phyloP scores from a whole-genome alignment of 2,329 filamentous ascomycete species.

The Magnaporthiopsis incrustans region DNA sequence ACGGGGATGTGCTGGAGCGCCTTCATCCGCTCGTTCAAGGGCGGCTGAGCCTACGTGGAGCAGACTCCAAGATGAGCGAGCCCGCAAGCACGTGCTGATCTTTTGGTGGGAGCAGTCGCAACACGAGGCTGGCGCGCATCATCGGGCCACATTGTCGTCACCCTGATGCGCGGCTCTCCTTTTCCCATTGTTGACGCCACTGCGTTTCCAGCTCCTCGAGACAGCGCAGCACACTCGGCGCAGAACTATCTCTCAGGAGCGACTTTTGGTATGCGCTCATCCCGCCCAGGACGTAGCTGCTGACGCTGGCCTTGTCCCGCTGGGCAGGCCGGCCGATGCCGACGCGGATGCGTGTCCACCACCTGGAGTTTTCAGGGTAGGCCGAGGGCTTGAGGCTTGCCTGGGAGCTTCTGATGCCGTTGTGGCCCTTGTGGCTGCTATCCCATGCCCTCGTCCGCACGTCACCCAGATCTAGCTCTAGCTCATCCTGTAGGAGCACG shows the following conservation, averaged over 20 bases:
- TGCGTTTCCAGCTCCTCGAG: slow-evolving; percentile 37
- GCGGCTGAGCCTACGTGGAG: not conserved
- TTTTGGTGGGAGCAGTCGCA: not conserved
- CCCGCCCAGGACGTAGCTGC: slow-evolving; percentile 67
- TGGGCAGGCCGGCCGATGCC: slow-evolving; percentile 79
- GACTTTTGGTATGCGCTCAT: slow-evolving; percentile 47
- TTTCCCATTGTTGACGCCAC: slow-evolving; percentile 18
- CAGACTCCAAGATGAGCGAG: not conserved
- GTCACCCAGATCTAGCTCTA: slow-evolving; percentile 64
- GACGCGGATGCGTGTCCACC: slow-evolving; percentile 59
- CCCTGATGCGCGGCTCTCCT: not conserved
- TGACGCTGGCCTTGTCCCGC: slow-evolving; percentile 59
- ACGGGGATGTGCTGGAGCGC: too few species aligned
- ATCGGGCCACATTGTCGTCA: not conserved
- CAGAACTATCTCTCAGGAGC: slow-evolving; percentile 42
- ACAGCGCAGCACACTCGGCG: slow-evolving; percentile 41
- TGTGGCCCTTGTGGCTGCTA: slow-evolving; percentile 61
- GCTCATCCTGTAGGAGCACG: slow-evolving; percentile 81
- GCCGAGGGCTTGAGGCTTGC: slow-evolving; percentile 31
- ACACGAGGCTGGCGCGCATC: not conserved
- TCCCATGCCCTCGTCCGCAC: slow-evolving; percentile 57
- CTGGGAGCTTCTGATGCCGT: slow-evolving; percentile 63
- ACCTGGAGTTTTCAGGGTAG: slow-evolving; percentile 30
- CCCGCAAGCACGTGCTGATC: not conserved
- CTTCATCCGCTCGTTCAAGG: too few species aligned